phyloP scores from a whole-genome alignment of 2,329 filamentous ascomycete genomes.

The Aotearoamyces nothofagi region DNA sequence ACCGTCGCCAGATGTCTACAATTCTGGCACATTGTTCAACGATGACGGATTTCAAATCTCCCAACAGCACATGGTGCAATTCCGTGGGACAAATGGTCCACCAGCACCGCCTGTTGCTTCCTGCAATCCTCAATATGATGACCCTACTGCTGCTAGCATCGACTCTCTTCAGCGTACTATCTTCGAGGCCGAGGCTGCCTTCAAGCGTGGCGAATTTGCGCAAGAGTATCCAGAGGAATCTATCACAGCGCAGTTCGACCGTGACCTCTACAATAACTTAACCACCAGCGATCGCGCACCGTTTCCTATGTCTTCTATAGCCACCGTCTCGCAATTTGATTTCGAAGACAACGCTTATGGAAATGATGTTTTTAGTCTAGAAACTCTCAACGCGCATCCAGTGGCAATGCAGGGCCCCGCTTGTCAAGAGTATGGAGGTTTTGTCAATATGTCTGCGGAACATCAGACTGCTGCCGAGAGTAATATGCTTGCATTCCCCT shows the following conservation, averaged over 20 bases:
- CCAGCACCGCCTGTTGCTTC: not conserved
- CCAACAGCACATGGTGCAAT: not conserved
- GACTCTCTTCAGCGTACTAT: constrained; percentile 1
- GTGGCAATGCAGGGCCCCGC: not conserved
- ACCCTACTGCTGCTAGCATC: constrained; percentile 1
- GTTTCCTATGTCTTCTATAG: not conserved
- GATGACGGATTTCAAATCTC: constrained; percentile 1
- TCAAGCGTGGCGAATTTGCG: constrained; percentile 1
- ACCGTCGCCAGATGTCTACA: constrained; percentile 10
- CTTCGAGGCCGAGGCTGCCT: constrained; percentile 2
- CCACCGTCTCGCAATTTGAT: not conserved
- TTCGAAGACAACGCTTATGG: not conserved
- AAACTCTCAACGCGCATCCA: not conserved
- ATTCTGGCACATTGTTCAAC: constrained; percentile 3
- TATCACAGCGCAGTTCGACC: not conserved
- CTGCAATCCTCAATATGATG: constrained; percentile 2
- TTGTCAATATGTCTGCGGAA: constrained; percentile 1
- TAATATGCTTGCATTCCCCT: constrained; percentile 1
- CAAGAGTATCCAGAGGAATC: not conserved
- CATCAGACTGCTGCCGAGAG: not conserved
- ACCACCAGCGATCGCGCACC: not conserved
- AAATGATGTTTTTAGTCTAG: not conserved
- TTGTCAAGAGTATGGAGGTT: not conserved
- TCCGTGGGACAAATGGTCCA: not conserved
- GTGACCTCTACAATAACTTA: too few species aligned